These are phyloP conservation scores for Phycomyces nitens DNA, from an alignment of 192 early-diverging fungal genomes.

Conservation along the genomic window DNA sequence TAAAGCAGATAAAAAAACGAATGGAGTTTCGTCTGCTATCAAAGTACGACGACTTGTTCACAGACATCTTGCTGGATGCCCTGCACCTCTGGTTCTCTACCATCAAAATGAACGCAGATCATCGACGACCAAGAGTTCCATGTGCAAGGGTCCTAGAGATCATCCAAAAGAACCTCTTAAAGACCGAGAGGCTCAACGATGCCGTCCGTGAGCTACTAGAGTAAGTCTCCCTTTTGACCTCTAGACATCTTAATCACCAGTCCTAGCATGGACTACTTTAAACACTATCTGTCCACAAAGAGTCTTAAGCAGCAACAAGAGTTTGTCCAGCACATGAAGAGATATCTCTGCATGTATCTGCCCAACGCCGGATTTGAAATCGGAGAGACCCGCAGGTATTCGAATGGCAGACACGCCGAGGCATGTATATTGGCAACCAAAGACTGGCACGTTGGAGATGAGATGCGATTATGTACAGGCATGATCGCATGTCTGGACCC, in stretches of 20 bases:
- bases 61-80: conserved; percentile 45
- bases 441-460: conserved; percentile 42
- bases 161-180: conserved; percentile 39
- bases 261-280: conserved; percentile 38
- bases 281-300: conserved; percentile 30
- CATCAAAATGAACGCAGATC: conserved; percentile 45
- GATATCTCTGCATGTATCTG: conserved; percentile 42
- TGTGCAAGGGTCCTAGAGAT: conserved; percentile 37
- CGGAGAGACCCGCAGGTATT: conserved; percentile 48
- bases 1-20: neutral
- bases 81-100: conserved; percentile 50
- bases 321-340: conserved; percentile 42
- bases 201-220: conserved; percentile 42
- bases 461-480: conserved; percentile 49
- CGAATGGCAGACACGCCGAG: conserved; percentile 41
- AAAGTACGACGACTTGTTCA: conserved; percentile 47
- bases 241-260: too few species aligned
- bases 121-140: conserved; percentile 20
- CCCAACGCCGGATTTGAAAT: conserved; percentile 58
- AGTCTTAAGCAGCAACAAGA: conserved; percentile 29
- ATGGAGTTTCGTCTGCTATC: conserved; percentile 48
- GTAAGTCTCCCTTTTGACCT: conserved; percentile 33
- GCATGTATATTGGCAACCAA: conserved; percentile 55
- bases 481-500: conserved; percentile 45
- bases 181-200: conserved; percentile 32